A percentile compares a stretch with the other conserved stretches of the same genome.
phyloP scores from a whole-genome alignment of 148 eudicot species.

The Persicaria maculosa region DNA sequence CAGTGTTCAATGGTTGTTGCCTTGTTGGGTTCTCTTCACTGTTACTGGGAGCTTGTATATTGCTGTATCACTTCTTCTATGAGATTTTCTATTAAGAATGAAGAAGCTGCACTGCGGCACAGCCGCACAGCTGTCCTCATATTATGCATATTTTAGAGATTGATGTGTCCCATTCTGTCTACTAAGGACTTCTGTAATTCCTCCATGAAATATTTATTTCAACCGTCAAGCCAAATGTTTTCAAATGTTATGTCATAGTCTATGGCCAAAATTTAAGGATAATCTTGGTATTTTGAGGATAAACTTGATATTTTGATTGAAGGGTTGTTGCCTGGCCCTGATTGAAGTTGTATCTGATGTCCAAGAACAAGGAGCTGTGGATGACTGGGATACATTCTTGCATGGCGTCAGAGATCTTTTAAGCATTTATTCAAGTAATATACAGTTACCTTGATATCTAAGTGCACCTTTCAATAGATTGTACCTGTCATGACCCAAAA shows the following conservation, averaged over 20 bases:
- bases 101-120: background rate
- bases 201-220: background rate
- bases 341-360: constrained; percentile 82
- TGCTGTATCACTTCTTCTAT: background rate
- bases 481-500: background rate
- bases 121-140: background rate
- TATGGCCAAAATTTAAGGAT: background rate
- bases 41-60: background rate
- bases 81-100: background rate
- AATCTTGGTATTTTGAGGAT: background rate
- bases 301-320: constrained; percentile 6
- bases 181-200: background rate
- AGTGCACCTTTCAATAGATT: background rate
- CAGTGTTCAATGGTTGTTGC: background rate
- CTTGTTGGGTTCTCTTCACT: background rate
- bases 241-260: constrained; percentile 5
- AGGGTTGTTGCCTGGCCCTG: constrained; percentile 76
- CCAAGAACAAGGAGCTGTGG: constrained; percentile 98
- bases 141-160: background rate
- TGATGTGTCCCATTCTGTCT: background rate
- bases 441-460: constrained; percentile 1
- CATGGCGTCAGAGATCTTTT: constrained; percentile 96
- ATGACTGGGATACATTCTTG: constrained; percentile 86
- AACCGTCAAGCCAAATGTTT: background rate
- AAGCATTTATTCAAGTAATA: constrained; percentile 89